These are phyloP conservation scores for Botrytis galanthina DNA, from an alignment of 2,329 filamentous ascomycete genomes.

Conservation along the genomic window DNA sequence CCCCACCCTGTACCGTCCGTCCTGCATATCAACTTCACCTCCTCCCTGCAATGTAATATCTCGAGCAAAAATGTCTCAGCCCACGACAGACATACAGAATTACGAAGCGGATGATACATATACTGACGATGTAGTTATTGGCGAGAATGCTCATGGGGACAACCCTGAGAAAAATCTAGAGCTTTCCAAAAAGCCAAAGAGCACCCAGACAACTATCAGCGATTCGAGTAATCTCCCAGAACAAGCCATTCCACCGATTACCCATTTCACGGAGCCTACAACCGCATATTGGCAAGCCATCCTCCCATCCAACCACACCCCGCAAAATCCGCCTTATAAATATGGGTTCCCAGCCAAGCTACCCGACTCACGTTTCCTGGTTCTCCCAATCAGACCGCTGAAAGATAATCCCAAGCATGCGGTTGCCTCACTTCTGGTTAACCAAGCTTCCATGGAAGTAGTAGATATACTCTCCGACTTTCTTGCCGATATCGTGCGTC, in stretches of 20 bases:
- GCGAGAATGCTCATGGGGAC: neutral
- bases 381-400: conserved; percentile 31
- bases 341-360: conserved; percentile 29
- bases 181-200: neutral
- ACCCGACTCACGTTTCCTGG: conserved; percentile 29
- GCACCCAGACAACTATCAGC: neutral
- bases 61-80: neutral
- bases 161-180: neutral
- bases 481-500: conserved; percentile 23
- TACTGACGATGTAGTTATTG: neutral
- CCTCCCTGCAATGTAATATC: neutral
- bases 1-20: neutral
- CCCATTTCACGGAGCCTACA: conserved; percentile 33
- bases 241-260: neutral
- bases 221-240: neutral
- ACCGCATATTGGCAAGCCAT: conserved; percentile 35
- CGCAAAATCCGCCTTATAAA: conserved; percentile 26
- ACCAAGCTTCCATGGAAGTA: conserved; percentile 32
- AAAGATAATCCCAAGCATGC: conserved; percentile 24
- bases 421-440: conserved; percentile 34
- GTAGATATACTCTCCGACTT: conserved; percentile 24
- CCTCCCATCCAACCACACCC: conserved; percentile 11
- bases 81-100: neutral
- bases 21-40: neutral
- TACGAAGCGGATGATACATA: rapidly evolving